Percentiles rank a stretch among this genome's conserved stretches.
Evolutionary conservation across 805 yeast genomes (phyloP).

Genomic region (Wickerhamiella azyma): DNA sequence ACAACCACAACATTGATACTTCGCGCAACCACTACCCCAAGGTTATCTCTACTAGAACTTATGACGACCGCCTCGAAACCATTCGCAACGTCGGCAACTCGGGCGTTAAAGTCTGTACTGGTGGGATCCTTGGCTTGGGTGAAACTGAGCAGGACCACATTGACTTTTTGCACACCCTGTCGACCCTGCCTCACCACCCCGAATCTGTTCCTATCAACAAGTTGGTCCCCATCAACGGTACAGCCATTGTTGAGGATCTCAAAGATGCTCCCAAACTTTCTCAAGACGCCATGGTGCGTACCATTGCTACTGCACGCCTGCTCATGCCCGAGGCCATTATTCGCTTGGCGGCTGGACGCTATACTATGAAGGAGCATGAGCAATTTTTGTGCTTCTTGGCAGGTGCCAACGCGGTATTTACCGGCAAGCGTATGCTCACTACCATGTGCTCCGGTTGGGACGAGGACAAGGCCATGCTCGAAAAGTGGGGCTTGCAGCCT

Average conservation of each 20-base stretch:
- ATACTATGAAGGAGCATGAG: constrained; percentile 65
- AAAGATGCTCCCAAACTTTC: constrained; percentile 25
- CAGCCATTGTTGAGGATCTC: constrained; percentile 50
- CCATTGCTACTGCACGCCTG: constrained; percentile 63
- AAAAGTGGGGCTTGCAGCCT: constrained; percentile 46
- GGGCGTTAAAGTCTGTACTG: constrained; percentile 60
- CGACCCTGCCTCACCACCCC: constrained; percentile 61
- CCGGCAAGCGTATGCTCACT: constrained; percentile 69
- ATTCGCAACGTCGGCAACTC: constrained; percentile 48
- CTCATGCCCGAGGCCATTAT: constrained; percentile 61
- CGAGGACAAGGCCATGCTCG: constrained; percentile 55
- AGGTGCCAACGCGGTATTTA: constrained; percentile 69
- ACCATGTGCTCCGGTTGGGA: constrained; percentile 80
- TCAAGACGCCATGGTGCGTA: constrained; percentile 51
- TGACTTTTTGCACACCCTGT: constrained; percentile 49
- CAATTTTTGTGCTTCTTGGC: constrained; percentile 64
- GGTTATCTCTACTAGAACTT: constrained; percentile 56
- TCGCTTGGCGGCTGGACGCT: constrained; percentile 69
- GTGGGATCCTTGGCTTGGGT: constrained; percentile 70
- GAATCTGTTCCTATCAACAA: constrained; percentile 73
- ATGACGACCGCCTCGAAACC: constrained; percentile 58
- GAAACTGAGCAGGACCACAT: constrained; percentile 61
- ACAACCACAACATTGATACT: constrained; percentile 70
- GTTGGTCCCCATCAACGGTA: constrained; percentile 65
- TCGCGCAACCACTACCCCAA: constrained; percentile 63